Percentiles rank a stretch among this genome's conserved stretches.
Conservation (phyloP, 805 yeast species). For the Tetrapisispora nanseiensis region DNA sequence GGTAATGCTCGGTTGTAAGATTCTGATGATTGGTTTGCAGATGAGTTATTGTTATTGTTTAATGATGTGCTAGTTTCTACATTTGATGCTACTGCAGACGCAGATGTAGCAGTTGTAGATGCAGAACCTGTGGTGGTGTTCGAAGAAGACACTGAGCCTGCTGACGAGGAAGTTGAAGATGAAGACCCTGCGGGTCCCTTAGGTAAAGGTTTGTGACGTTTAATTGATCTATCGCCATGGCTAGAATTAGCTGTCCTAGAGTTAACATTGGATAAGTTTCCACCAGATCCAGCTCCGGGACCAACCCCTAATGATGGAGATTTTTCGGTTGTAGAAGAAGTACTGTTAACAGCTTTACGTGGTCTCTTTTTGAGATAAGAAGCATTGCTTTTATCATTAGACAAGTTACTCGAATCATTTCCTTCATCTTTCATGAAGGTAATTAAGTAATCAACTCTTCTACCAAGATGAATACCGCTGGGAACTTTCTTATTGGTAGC, state of each 20-base stretch:
- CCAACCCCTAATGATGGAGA: not conserved
- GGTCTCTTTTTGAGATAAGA: conserved; percentile 17
- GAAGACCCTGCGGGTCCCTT: conserved; percentile 11
- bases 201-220: conserved; percentile 20
- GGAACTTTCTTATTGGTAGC: conserved; percentile 60
- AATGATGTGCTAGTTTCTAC: no score
- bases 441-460: conserved; percentile 84
- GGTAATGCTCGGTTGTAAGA: no score
- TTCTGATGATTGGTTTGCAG: no score
- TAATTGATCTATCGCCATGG: conserved; percentile 10
- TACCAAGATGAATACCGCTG: conserved; percentile 81
- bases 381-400: conserved; percentile 4
- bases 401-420: conserved; percentile 21
- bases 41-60: no score
- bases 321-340: not conserved
- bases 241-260: not conserved
- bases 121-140: not conserved
- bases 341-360: conserved; percentile 13
- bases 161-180: conserved; percentile 1
- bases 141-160: no score
- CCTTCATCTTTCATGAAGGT: conserved; percentile 55
- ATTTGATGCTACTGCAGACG: no score
- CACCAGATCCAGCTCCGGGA: no score
- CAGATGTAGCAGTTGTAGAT: not conserved
- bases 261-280: not conserved